Base-by-base conservation (phyloP, 1,284 basidiomycete genomes). In the Ustilago loliicola region DNA sequence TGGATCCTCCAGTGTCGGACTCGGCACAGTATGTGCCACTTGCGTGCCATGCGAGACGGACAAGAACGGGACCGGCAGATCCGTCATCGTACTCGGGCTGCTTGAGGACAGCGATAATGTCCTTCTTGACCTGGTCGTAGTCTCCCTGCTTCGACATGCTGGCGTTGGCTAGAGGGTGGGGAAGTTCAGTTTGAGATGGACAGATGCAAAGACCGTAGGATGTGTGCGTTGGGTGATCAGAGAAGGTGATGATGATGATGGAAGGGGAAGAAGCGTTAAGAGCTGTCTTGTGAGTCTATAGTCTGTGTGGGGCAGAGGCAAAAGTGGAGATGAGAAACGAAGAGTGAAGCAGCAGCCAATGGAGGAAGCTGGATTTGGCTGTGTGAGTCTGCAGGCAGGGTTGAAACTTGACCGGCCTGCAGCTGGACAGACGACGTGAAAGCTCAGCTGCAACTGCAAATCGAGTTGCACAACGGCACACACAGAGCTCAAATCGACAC, bases 1-100 rank as follows among this genome's bases (percentile, higher is more conserved):
- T 89, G 42, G 88, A 88, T 47, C 89, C 89, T 27, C 89, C 89
- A 45, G 88, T 89, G 68, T 88, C 79, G 57, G 79, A 75, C 45
- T 84, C 74, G 61, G 82, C 80, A 85, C 86, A 87, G 67, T 76
- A 83, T 47, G 83, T 86, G 15, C 83, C 83, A 29, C 77, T 78
- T 21, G 82, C 76, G 76, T 86, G 85, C 85, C 85, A 86, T 38
- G 85, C 80, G 8, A 86, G 77, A 63, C 85, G 81, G 29, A 86
- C 79, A 10, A 85, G 77, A 13, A 85, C 82, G 27, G 85, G 85
- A 17, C 83, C 85, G 34, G 81, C 81, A 23, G 79, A 81, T 36
- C 84, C 85, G 42, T 84, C 85, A 58, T 86, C 85, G 76, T 85
- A 86, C 61, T 80, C 76, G 66, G 83, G 81, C 72, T 80, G 73